phyloP scores from a whole-genome alignment of 2,329 filamentous ascomycete species.

The Monilinia fructicola region DNA sequence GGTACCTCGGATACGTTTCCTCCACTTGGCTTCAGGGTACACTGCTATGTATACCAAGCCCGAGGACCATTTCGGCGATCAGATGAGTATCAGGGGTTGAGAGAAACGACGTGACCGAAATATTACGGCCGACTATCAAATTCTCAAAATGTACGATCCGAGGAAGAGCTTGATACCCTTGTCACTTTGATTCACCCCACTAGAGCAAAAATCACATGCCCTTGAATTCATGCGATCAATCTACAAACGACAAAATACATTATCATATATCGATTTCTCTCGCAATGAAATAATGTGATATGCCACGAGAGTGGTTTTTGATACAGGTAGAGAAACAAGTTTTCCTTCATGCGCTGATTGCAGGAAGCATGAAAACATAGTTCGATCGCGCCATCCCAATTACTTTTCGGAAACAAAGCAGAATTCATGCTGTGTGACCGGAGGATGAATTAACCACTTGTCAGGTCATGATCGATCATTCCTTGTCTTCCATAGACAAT shows the following conservation, averaged over 20 bases:
- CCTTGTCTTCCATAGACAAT: background rate
- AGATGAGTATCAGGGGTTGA: background rate
- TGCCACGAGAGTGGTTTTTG: background rate
- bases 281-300: background rate
- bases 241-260: background rate
- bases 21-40: background rate
- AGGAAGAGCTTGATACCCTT: background rate
- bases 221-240: slow-evolving; percentile 8
- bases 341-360: slow-evolving; percentile 9
- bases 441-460: background rate
- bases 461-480: background rate
- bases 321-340: background rate
- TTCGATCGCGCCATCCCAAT: background rate
- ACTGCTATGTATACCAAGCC: background rate
- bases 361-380: slow-evolving; percentile 11
- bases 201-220: background rate
- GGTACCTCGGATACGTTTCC: background rate
- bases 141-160: background rate
- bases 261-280: background rate
- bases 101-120: background rate
- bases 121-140: background rate
- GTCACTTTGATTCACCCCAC: background rate
- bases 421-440: background rate
- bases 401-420: slow-evolving; percentile 3
- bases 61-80: background rate